A percentile compares a stretch with the other conserved stretches of the same genome.
Conservation (phyloP, 768 basidiomycete species). For the Harrya chromipes region DNA sequence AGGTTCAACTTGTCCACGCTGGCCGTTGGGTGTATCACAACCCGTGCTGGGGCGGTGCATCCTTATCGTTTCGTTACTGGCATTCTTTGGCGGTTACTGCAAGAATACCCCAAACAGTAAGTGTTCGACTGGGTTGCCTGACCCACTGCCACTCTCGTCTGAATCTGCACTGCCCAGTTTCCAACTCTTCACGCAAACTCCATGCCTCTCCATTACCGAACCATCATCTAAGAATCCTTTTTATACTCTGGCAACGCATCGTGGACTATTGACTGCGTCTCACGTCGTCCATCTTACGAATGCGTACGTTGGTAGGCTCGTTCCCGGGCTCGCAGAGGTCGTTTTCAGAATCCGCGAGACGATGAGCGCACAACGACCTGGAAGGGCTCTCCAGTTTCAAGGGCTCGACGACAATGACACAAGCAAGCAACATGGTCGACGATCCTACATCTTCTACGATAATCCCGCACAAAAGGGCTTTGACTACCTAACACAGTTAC, state of each 20-base stretch:
- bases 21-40: conserved; percentile 49
- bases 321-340: conserved; percentile 38
- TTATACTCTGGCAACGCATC: conserved; percentile 42
- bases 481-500: conserved; percentile 70
- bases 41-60: conserved; percentile 59
- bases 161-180: conserved; percentile 23
- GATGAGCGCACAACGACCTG: conserved; percentile 66
- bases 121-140: conserved; percentile 11
- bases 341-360: conserved; percentile 41
- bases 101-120: conserved; percentile 41
- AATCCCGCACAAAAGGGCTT: conserved; percentile 37
- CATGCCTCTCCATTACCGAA: conserved; percentile 36
- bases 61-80: conserved; percentile 69
- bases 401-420: not conserved
- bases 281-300: conserved; percentile 57
- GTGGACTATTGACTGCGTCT: conserved; percentile 37
- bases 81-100: conserved; percentile 51
- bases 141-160: not conserved
- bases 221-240: conserved; percentile 18
- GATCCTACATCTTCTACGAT: conserved; percentile 61
- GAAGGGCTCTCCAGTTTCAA: conserved; percentile 30
- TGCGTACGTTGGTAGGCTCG: conserved; percentile 45
- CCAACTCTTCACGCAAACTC: conserved; percentile 43
- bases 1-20: conserved; percentile 45
- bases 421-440: conserved; percentile 35